A percentile compares a stretch with the other conserved stretches of the same genome.
Conservation (phyloP, 176 grass and related monocot genomes). For the Triticum turgidum region DNA sequence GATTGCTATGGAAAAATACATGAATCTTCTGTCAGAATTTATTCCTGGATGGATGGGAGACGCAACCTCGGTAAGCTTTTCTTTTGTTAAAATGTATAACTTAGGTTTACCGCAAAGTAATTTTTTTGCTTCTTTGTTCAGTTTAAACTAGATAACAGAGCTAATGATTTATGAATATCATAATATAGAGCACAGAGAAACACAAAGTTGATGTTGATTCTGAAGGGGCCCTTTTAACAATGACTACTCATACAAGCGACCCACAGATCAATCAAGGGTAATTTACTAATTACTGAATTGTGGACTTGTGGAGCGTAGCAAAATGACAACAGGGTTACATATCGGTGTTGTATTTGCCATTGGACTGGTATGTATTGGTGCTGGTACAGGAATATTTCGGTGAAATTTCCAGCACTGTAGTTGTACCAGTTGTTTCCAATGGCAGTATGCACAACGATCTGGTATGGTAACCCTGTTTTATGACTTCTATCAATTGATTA, state of each 20-base stretch:
- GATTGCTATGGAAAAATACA: conserved; percentile 80
- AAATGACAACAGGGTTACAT: conserved; percentile 10
- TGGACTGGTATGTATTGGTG: conserved; percentile 6
- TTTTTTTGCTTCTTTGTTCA: conserved; percentile 4
- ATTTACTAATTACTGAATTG: conserved; percentile 19
- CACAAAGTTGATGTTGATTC: not conserved
- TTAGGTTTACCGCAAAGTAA: conserved; percentile 1
- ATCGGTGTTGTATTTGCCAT: conserved; percentile 21
- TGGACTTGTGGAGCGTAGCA: conserved; percentile 10
- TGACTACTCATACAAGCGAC: conserved; percentile 15
- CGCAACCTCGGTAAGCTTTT: conserved; percentile 34
- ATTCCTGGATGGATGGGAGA: conserved; percentile 64
- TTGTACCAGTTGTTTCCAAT: conserved; percentile 16
- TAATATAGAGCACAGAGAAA: conserved; percentile 40
- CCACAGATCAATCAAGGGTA: conserved; percentile 33
- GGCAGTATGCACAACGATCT: not conserved
- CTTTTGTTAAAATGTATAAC: not conserved
- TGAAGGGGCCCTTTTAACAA: conserved; percentile 12
- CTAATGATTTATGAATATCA: conserved; percentile 25
- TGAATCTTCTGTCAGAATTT: conserved; percentile 60
- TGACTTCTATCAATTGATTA: not conserved
- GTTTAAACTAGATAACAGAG: not conserved
- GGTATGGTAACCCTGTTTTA: conserved; percentile 19
- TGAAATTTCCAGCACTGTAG: conserved; percentile 22
- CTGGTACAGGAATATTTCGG: not conserved